Evolutionary conservation across 768 basidiomycete genomes (phyloP).

Genomic region (Cyathus striatus): DNA sequence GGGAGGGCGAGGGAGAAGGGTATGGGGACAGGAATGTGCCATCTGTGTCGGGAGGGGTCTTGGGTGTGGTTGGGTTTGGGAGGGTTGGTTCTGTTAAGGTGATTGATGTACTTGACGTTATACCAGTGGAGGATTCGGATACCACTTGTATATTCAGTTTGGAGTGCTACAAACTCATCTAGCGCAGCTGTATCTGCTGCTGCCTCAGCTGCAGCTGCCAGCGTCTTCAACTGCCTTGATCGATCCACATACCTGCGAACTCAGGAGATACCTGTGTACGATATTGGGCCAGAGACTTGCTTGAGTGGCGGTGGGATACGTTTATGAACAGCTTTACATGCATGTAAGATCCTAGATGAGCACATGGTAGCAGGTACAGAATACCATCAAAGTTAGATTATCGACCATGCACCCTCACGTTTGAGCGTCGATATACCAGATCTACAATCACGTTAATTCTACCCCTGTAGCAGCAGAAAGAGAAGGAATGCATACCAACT

Average conservation of each 20-base stretch:
- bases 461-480: neutral
- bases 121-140: too few relatives aligned
- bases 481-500: conserved; percentile 14
- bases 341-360: neutral
- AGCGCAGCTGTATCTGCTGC: too few relatives aligned
- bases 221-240: neutral
- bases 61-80: too few relatives aligned
- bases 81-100: too few relatives aligned
- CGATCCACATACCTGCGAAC: conserved; percentile 6
- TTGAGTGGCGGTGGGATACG: conserved; percentile 36
- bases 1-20: neutral
- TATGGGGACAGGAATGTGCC: too few relatives aligned
- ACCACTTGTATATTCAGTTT: too few relatives aligned
- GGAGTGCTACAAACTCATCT: too few relatives aligned
- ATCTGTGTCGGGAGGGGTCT: neutral
- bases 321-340: conserved; percentile 39
- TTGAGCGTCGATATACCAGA: conserved; percentile 32
- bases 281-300: conserved; percentile 27
- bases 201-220: too few relatives aligned
- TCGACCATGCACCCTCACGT: conserved; percentile 36
- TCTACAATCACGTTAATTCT: neutral
- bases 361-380: neutral
- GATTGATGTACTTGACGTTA: too few relatives aligned
- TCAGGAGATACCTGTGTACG: conserved; percentile 31
- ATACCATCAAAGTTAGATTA: conserved; percentile 45